Evolutionary conservation across 2,329 filamentous ascomycete species (phyloP), one percentile per base, ranked within the genome.

Genomic region (Atkinsonella hypoxylon): DNA sequence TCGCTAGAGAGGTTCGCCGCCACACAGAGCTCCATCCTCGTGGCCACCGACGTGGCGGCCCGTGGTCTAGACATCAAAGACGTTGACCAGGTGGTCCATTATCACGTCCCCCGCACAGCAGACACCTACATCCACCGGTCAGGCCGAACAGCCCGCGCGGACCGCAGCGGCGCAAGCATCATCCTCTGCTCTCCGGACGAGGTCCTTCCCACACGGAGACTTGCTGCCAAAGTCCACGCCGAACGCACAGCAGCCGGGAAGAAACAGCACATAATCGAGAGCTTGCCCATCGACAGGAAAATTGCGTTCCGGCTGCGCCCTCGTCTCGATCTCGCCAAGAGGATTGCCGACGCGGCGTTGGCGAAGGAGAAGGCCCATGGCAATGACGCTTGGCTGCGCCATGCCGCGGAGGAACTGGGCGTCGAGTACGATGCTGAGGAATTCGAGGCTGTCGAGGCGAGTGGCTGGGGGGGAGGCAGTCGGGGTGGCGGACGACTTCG

Each of bases 71-170:
- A 98, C 65, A 96, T 98, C 58, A 85, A 87, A 44, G 81, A 83
- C 34, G 89, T 97, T 45, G 86, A 96, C 58, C 77, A 95, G 13
- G 85, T 98, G 15, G 72, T 98, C 17, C 93, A 98, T 69, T 98
- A 98, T 70, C 91, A 98, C 66, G 83, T 96, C 0, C 93, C 93
- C 1, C 85, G 90, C 51, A 77, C 89, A 1, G 93, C 93, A 34
- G 91, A 97, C 65, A 85, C 85, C 45, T 98, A 98, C 63, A 90
- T 98, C 13, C 93, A 98, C 64, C 83, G 93, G 22, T 96, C 93
- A 1, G 93, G 93, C 12, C 87, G 93, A 56, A 97, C 93, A 1
- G 93, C 93, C 2, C 87, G 93, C 61, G 91, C 87, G 3, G 79
- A 83, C 18, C 79, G 79, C 12, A 79, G 77, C 0, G 93, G 93